phyloP scores from a whole-genome alignment of 805 yeast genomes.

The Cyberlindnera petersonii region DNA sequence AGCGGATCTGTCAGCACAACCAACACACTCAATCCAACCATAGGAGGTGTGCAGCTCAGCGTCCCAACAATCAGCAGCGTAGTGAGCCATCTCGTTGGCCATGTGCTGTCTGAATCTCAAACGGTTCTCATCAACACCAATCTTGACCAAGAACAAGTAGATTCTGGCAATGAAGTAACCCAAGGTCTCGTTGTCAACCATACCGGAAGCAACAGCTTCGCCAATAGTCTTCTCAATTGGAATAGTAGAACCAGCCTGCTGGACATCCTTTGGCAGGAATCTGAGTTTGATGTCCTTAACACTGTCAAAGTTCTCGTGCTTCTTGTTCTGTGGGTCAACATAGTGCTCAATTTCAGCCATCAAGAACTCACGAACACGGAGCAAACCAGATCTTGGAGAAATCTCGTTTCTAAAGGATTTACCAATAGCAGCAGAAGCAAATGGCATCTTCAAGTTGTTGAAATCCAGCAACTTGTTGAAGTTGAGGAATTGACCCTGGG shows the following conservation, averaged over 20 bases:
- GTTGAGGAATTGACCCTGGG: slow-evolving; percentile 98
- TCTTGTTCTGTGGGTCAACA: slow-evolving; percentile 88
- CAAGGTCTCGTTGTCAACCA: slow-evolving; percentile 94
- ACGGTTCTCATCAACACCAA: slow-evolving; percentile 83
- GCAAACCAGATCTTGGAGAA: slow-evolving; percentile 95
- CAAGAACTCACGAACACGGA: slow-evolving; percentile 96
- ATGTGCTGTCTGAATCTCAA: slow-evolving; percentile 98
- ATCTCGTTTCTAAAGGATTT: slow-evolving; percentile 98
- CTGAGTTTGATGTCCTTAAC: slow-evolving; percentile 68
- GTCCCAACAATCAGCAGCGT: slow-evolving; percentile 99
- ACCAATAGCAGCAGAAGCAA: slow-evolving; percentile 99
- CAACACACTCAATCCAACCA: slow-evolving; percentile 99
- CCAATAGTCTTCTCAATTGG: slow-evolving; percentile 68
- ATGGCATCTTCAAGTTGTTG: slow-evolving; percentile 96
- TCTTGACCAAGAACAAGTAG: slow-evolving; percentile 73
- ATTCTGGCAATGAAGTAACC: slow-evolving; percentile 97
- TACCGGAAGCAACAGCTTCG: slow-evolving; percentile 81
- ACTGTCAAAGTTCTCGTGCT: slow-evolving; percentile 74
- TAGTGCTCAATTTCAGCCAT: slow-evolving; percentile 99
- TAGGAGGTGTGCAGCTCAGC: slow-evolving; percentile 93
- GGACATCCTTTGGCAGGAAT: slow-evolving; percentile 83
- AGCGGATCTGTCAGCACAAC: slow-evolving; percentile 99
- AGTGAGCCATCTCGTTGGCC: slow-evolving; percentile 99
- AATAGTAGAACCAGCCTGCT: slow-evolving; percentile 77
- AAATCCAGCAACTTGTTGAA: slow-evolving; percentile 89